phyloP scores from a whole-genome alignment of 2,329 filamentous ascomycete genomes.

The Ophiosphaerella narmari region DNA sequence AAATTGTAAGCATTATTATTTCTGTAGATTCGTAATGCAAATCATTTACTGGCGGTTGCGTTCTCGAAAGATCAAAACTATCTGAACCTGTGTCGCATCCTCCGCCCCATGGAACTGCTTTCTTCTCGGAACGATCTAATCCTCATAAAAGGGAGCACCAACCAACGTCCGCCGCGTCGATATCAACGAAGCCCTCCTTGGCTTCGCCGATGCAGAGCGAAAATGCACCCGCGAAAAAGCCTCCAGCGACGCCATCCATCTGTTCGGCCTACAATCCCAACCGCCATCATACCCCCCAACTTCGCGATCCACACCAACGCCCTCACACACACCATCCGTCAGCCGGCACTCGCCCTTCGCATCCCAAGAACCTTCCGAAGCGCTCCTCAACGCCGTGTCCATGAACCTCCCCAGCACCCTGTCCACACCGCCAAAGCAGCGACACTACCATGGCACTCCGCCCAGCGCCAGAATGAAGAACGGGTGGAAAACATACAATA shows the following conservation, averaged over 20 bases:
- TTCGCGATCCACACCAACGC: constrained; percentile 14
- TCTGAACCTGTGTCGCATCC: too few species aligned
- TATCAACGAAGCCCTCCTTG: constrained; percentile 31
- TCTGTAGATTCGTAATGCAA: not conserved
- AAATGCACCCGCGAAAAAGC: constrained; percentile 38
- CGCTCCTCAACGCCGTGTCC: constrained; percentile 30
- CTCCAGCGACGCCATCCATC: constrained; percentile 32
- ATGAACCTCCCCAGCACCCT: constrained; percentile 24
- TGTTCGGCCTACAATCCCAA: constrained; percentile 26
- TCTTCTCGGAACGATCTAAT: not conserved
- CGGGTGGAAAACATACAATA: constrained; percentile 21
- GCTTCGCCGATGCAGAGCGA: constrained; percentile 35
- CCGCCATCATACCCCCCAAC: constrained; percentile 16
- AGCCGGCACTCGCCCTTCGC: constrained; percentile 11
- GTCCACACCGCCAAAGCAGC: constrained; percentile 24
- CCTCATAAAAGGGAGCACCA: constrained; percentile 27
- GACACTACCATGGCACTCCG: constrained; percentile 22
- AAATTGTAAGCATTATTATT: constrained; percentile 19
- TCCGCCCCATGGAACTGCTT: not conserved
- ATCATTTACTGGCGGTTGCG: not conserved
- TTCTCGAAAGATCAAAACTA: not conserved
- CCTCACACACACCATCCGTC: constrained; percentile 13
- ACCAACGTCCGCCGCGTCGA: constrained; percentile 38
- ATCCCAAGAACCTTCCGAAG: constrained; percentile 21
- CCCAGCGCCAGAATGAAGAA: constrained; percentile 29